Conservation (phyloP, 2,329 filamentous ascomycete genomes). For the Emergomyces africanus region DNA sequence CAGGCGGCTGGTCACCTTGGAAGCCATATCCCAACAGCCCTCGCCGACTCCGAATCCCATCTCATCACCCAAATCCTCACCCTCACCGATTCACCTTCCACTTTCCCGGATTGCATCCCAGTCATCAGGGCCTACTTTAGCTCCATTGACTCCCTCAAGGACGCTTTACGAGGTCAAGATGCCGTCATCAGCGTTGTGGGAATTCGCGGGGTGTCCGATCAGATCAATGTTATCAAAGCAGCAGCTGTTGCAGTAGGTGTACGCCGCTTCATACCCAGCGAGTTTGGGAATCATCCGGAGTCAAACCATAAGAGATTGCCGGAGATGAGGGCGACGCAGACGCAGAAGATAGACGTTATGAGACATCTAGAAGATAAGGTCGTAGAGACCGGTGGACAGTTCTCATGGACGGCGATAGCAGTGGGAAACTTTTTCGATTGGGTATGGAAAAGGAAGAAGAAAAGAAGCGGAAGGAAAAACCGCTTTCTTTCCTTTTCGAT, state of each 20-base stretch:
- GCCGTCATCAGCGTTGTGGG: slow-evolving; percentile 12
- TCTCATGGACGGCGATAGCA: slow-evolving; percentile 9
- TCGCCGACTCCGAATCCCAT: slow-evolving; percentile 12
- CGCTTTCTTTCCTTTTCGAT: not conserved
- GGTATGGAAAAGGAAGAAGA: too few species aligned
- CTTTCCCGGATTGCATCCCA: slow-evolving; percentile 4
- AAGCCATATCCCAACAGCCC: slow-evolving; percentile 14
- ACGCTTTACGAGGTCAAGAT: slow-evolving; percentile 11
- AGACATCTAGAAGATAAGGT: slow-evolving; percentile 10
- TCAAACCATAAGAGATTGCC: not conserved
- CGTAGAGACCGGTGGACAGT: slow-evolving; percentile 1
- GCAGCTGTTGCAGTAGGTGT: slow-evolving; percentile 2
- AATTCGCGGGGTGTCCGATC: not conserved
- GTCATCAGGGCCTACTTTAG: slow-evolving; percentile 11
- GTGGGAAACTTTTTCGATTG: slow-evolving; percentile 10
- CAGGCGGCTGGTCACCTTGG: slow-evolving; percentile 6
- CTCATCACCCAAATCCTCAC: slow-evolving; percentile 12
- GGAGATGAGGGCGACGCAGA: slow-evolving; percentile 3
- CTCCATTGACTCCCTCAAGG: slow-evolving; percentile 9
- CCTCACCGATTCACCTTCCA: slow-evolving; percentile 6
- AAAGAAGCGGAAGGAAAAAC: too few species aligned
- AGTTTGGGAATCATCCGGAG: slow-evolving; percentile 2
- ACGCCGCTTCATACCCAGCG: slow-evolving; percentile 2
- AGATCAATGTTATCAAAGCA: slow-evolving; percentile 3
- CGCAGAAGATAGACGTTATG: slow-evolving; percentile 7